These are phyloP conservation scores for Pestalotiopsis sp. DNA, from an alignment of 2,329 filamentous ascomycete species.

Conservation along the genomic window DNA sequence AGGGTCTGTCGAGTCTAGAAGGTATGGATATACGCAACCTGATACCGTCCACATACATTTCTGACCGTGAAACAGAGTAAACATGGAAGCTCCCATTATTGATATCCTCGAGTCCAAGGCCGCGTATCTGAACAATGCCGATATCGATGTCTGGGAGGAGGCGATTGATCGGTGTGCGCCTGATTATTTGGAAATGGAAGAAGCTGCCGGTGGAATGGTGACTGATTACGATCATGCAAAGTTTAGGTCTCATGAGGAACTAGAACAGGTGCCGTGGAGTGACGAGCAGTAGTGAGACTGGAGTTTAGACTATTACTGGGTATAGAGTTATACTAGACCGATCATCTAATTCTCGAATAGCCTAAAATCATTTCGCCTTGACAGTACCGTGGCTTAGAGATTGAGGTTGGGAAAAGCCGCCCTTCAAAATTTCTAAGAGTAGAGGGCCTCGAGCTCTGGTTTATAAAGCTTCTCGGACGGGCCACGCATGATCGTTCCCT, in stretches of 20 bases:
- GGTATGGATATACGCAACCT: background rate
- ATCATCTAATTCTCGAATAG: no score
- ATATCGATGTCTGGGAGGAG: slow-evolving; percentile 1
- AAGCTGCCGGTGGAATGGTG: background rate
- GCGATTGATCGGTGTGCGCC: slow-evolving; percentile 7
- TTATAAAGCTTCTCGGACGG: slow-evolving; percentile 22
- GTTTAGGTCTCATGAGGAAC: background rate
- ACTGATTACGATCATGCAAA: background rate
- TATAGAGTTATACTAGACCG: background rate
- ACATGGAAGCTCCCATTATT: slow-evolving; percentile 1
- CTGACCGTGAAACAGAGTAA: background rate
- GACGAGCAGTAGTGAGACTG: background rate
- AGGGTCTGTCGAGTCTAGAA: background rate
- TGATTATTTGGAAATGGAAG: slow-evolving; percentile 3
- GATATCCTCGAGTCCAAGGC: slow-evolving; percentile 6
- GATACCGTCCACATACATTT: background rate
- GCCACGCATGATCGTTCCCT: slow-evolving; percentile 24
- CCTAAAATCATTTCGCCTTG: background rate
- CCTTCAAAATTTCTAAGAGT: slow-evolving; percentile 1
- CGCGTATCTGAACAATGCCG: slow-evolving; percentile 5
- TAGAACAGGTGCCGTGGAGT: slow-evolving; percentile 4
- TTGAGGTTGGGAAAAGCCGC: background rate
- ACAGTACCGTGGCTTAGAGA: background rate
- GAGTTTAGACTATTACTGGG: background rate
- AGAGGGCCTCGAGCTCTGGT: slow-evolving; percentile 21